A percentile compares a stretch with the other conserved stretches of the same genome.
phyloP scores from a whole-genome alignment of 2,329 filamentous ascomycete species.

The Penicillium sp. region DNA sequence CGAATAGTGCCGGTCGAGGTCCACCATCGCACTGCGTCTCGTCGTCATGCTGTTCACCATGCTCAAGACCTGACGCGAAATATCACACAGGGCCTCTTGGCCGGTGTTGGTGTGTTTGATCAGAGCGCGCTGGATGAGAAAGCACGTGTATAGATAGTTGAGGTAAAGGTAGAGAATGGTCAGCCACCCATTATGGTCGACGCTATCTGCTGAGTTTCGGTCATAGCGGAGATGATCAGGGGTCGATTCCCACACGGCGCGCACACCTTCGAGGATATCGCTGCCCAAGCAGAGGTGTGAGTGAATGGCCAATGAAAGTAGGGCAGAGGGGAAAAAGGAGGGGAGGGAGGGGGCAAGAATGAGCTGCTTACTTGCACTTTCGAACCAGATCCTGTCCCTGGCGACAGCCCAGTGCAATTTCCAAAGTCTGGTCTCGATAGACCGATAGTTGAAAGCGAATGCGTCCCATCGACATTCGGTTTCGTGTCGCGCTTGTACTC shows the following conservation, averaged over 20 bases:
- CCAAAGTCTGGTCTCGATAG: constrained; percentile 27
- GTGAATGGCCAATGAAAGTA: not conserved
- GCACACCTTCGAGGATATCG: constrained; percentile 23
- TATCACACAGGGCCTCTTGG: constrained; percentile 28
- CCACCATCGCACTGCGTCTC: constrained; percentile 23
- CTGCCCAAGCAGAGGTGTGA: constrained; percentile 5
- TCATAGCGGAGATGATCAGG: constrained; percentile 26
- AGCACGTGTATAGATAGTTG: constrained; percentile 32
- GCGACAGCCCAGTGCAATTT: constrained; percentile 25
- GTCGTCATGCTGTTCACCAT: constrained; percentile 26
- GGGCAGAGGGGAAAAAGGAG: too few relatives aligned
- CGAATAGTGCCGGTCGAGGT: constrained; percentile 29
- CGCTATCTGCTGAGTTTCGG: constrained; percentile 7
- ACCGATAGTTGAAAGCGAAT: constrained; percentile 25
- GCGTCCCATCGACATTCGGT: constrained; percentile 19
- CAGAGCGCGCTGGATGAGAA: constrained; percentile 30
- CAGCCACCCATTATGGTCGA: constrained; percentile 13
- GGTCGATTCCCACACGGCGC: constrained; percentile 20
- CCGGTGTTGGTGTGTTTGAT: constrained; percentile 29
- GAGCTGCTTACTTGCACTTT: constrained; percentile 21
- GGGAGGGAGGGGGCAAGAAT: too few relatives aligned
- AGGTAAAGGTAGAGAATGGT: constrained; percentile 26
- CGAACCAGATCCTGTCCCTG: constrained; percentile 19
- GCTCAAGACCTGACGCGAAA: constrained; percentile 26
- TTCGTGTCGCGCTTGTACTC: constrained; percentile 16